Evolutionary conservation across 805 yeast genomes (phyloP), one percentile per base, ranked within the genome.

Genomic region (Lipomyces chichibuensis): DNA sequence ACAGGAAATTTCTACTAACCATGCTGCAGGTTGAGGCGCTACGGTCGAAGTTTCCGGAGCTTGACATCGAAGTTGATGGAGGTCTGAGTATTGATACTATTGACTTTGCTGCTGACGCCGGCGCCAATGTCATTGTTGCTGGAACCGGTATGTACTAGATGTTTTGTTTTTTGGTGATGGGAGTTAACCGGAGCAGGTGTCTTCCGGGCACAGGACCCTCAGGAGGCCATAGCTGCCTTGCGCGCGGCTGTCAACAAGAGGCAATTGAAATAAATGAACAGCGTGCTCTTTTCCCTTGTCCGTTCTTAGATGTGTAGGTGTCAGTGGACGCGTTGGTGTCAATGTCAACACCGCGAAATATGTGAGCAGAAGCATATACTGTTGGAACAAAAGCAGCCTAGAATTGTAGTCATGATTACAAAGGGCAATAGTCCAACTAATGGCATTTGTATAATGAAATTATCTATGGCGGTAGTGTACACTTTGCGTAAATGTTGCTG

Each of bases 81-180:
- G 99, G 99, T 0, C 81, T 95, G 67, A 96, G 96, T 65, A 87
- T 87, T 71, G 92, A 87, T 56, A 95, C 97, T 1, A 88, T 94
- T 59, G 89, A 87, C 63, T 84, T 82, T 23, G 98, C 98, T 54
- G 97, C 98, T n/a, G 84, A 85, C 63, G 98, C 98, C 11, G 99
- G 99, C 65, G 99, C 99, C 61, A 95, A 95, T 76, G 97, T 93
- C 59, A 92, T 95, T 75, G 99, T 95, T 59, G 98, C 99, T 2
- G 99, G 99, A 57, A 94, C 73, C 7, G 65, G 71, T 65, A 60
- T 4, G 65, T 33, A 9, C 14, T 35, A 13, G 39, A 35, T 32
- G 6, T 60, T 55, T 27, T 20, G 43, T 17, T 13, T 25, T 17
- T 13, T 4, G 23, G 8, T n/a, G 52, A 17, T 25, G 13, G n/a